These are phyloP conservation scores for Juglanconis juglandina DNA, from an alignment of 2,329 filamentous ascomycete species.

Conservation along the genomic window DNA sequence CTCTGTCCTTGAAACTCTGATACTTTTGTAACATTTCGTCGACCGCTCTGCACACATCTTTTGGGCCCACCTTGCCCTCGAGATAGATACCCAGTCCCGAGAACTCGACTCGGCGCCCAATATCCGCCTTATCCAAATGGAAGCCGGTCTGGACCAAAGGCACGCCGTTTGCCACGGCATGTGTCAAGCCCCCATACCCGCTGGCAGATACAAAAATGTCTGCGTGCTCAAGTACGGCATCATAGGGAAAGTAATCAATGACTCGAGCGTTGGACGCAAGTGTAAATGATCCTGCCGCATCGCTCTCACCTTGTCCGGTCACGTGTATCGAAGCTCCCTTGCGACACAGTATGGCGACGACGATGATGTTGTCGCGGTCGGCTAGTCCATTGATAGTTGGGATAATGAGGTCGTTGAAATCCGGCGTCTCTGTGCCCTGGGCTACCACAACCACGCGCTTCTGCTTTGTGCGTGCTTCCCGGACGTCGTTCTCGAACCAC, in stretches of 20 bases:
- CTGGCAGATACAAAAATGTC: background rate
- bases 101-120: background rate
- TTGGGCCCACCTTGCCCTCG: constrained; percentile 1
- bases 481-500: constrained; percentile 44
- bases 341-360: constrained; percentile 32
- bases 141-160: constrained; percentile 1
- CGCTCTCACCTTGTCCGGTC: background rate
- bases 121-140: background rate
- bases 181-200: background rate
- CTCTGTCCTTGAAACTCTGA: constrained; percentile 1
- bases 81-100: background rate
- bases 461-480: constrained; percentile 9
- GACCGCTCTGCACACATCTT: background rate
- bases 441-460: constrained; percentile 43
- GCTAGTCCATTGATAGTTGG: constrained; percentile 43
- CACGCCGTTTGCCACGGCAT: constrained; percentile 1
- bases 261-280: background rate
- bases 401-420: constrained; percentile 40
- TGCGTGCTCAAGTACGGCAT: background rate
- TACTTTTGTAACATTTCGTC: background rate
- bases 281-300: background rate
- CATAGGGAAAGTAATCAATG: background rate
- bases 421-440: constrained; percentile 43
- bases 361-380: constrained; percentile 35
- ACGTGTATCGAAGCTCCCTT: constrained; percentile 22